A percentile compares a stretch with the other conserved stretches of the same genome.
Conservation (phyloP, 176 grass and related monocot species). For the Stipa capillata region DNA sequence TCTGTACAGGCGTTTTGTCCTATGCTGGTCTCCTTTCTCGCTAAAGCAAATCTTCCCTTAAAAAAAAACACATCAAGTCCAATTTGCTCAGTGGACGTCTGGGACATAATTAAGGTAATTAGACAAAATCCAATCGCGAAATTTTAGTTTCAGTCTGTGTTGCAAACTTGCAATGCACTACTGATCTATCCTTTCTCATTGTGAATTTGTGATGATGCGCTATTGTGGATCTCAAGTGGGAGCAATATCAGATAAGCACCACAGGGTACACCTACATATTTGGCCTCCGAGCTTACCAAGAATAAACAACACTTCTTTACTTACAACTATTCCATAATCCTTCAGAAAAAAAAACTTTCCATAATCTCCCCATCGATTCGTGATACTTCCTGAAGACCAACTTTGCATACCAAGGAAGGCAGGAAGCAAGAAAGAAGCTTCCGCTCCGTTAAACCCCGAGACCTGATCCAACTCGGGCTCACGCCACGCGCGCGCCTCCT, state of each 20-base stretch:
- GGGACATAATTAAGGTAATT: neutral
- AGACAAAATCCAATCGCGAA: neutral
- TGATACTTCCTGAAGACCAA: neutral
- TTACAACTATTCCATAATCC: too few relatives aligned
- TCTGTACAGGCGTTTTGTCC: too few relatives aligned
- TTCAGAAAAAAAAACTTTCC: too few relatives aligned
- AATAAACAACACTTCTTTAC: neutral
- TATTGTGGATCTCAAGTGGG: neutral
- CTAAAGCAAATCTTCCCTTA: too few relatives aligned
- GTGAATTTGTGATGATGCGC: neutral
- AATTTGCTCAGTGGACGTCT: too few relatives aligned
- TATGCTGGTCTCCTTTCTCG: too few relatives aligned
- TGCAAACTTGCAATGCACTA: too few relatives aligned
- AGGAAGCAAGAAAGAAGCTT: neutral
- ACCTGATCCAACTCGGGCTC: neutral
- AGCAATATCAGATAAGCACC: too few relatives aligned
- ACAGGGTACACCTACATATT: neutral
- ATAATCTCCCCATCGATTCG: neutral
- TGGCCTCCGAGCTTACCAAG: neutral
- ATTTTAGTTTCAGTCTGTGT: too few relatives aligned
- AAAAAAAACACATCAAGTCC: too few relatives aligned
- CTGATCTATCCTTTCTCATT: too few relatives aligned
- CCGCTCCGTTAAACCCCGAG: neutral
- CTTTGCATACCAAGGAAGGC: neutral
- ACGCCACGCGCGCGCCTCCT: neutral